These are phyloP conservation scores for Penicillium sp. DNA, from an alignment of 2,329 filamentous ascomycete genomes.

Conservation along the genomic window DNA sequence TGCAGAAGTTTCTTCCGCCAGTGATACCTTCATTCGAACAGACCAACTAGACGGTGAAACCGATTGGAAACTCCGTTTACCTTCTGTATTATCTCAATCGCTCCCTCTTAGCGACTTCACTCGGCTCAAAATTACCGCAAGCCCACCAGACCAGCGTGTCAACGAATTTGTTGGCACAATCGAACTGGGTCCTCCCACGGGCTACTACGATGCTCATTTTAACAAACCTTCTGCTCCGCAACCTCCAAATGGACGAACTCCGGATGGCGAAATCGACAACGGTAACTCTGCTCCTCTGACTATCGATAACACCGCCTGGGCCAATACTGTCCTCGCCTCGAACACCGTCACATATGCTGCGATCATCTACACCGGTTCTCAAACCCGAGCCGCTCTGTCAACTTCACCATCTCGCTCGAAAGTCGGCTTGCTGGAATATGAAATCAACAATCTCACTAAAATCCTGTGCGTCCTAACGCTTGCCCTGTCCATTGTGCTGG, in stretches of 20 bases:
- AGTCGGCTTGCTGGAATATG: conserved; percentile 88
- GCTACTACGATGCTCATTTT: conserved; percentile 51
- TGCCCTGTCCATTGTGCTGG: conserved; percentile 81
- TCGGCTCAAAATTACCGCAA: conserved; percentile 72
- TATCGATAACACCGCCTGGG: conserved; percentile 98
- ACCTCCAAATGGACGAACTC: conserved; percentile 23
- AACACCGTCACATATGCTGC: conserved; percentile 86
- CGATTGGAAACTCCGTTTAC: conserved; percentile 94
- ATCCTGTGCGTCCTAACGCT: conserved; percentile 90
- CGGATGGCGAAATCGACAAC: conserved; percentile 24
- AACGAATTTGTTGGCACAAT: conserved; percentile 94
- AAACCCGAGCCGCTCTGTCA: conserved; percentile 91
- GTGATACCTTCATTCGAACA: conserved; percentile 95
- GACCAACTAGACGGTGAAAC: conserved; percentile 98
- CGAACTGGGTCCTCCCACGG: conserved; percentile 66
- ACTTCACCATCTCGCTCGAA: conserved; percentile 92
- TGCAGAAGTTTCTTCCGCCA: conserved; percentile 47
- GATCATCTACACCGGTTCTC: conserved; percentile 90
- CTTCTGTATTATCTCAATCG: conserved; percentile 83
- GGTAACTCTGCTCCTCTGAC: conserved; percentile 72
- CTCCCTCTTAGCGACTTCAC: conserved; percentile 72
- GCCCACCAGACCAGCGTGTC: conserved; percentile 89
- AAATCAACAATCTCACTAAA: conserved; percentile 96
- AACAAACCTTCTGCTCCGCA: conserved; percentile 29
- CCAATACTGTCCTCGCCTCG: conserved; percentile 94